Conservation (phyloP, 768 basidiomycete species). For the Lentinula boryana region DNA sequence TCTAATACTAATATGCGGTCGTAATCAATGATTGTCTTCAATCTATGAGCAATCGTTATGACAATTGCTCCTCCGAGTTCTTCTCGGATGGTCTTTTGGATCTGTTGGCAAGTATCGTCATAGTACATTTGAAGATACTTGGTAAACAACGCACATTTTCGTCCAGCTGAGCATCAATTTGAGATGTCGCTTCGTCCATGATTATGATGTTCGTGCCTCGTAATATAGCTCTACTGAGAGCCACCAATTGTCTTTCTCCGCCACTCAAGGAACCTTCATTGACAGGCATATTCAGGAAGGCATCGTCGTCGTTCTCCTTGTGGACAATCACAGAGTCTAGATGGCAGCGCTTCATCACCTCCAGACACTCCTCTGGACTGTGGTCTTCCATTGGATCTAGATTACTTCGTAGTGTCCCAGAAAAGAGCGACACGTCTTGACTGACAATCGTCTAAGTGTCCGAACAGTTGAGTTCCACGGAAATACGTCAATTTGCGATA, state of each 20-base stretch:
- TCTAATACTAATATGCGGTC: slow-evolving; percentile 71
- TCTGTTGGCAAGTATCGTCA: slow-evolving; percentile 26
- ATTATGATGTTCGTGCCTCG: slow-evolving; percentile 62
- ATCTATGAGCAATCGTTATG: slow-evolving; percentile 78
- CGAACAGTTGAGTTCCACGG: not conserved
- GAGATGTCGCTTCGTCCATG: slow-evolving; percentile 76
- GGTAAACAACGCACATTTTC: slow-evolving; percentile 40
- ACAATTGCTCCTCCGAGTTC: slow-evolving; percentile 69
- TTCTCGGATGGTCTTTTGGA: slow-evolving; percentile 69
- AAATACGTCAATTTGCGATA: not conserved
- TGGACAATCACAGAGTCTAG: slow-evolving; percentile 39
- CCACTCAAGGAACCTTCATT: slow-evolving; percentile 64
- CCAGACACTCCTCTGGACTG: slow-evolving; percentile 54
- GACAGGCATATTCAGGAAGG: slow-evolving; percentile 54
- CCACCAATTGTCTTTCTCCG: slow-evolving; percentile 73
- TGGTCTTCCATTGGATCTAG: slow-evolving; percentile 61
- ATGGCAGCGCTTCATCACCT: slow-evolving; percentile 63
- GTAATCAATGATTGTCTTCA: slow-evolving; percentile 75
- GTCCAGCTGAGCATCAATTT: slow-evolving; percentile 66
- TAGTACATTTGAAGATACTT: not conserved
- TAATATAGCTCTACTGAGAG: slow-evolving; percentile 63
- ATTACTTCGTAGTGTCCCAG: slow-evolving; percentile 68
- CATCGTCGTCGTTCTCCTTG: slow-evolving; percentile 25
- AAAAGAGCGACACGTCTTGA: slow-evolving; percentile 71
- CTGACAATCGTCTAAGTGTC: slow-evolving; percentile 57